These are phyloP conservation scores for Aureobasidium sp. DNA, from an alignment of 2,329 filamentous ascomycete species.

Conservation along the genomic window DNA sequence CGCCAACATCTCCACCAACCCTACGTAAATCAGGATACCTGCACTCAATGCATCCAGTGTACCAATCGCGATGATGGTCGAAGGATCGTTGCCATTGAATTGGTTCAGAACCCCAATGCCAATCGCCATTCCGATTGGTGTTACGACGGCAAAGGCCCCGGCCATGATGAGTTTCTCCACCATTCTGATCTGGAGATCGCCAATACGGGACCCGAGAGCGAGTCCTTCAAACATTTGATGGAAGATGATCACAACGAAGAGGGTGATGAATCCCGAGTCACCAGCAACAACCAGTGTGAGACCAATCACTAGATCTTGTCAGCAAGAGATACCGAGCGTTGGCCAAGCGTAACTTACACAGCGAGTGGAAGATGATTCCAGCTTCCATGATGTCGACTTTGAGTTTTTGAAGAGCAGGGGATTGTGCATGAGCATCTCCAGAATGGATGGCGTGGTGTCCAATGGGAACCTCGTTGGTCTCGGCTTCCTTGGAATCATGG, in stretches of 20 bases:
- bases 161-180: constrained; percentile 52
- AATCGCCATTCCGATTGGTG: constrained; percentile 71
- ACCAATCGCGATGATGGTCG: constrained; percentile 61
- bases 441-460: not conserved
- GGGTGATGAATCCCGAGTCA: constrained; percentile 43
- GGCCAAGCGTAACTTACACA: constrained; percentile 40
- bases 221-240: constrained; percentile 73
- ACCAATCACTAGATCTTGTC: constrained; percentile 45
- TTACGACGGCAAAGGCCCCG: constrained; percentile 57
- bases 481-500: not conserved
- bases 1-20: constrained; percentile 71
- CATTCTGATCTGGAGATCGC: constrained; percentile 41
- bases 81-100: constrained; percentile 65
- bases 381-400: constrained; percentile 62
- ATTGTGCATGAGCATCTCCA: not conserved
- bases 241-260: constrained; percentile 60
- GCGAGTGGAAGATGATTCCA: constrained; percentile 67
- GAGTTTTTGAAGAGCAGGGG: constrained; percentile 26
- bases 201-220: constrained; percentile 63
- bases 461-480: not conserved
- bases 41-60: constrained; percentile 66
- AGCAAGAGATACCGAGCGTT: not conserved
- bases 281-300: constrained; percentile 49
- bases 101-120: constrained; percentile 60
- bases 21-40: constrained; percentile 71